phyloP scores from a whole-genome alignment of 2,329 filamentous ascomycete species.

The Claviceps spartinae region DNA sequence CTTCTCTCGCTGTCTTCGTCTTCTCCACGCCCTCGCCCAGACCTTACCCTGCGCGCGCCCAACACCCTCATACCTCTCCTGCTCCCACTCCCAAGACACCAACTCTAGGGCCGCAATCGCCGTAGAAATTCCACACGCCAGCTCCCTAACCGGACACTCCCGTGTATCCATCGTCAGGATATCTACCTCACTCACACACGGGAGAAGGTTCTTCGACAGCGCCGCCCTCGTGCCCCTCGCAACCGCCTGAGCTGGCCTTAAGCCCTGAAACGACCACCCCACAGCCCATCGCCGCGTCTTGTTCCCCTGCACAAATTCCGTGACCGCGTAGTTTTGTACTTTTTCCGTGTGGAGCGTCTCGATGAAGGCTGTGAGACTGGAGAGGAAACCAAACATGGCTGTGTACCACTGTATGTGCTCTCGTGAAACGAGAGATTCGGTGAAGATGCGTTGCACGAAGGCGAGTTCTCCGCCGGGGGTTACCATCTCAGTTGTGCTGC shows the following conservation, averaged over 20 bases:
- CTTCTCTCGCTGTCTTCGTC: conserved; percentile 43
- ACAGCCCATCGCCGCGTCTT: conserved; percentile 78
- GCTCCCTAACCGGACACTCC: conserved; percentile 23
- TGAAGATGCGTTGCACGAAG: conserved; percentile 59
- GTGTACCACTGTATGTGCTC: conserved; percentile 73
- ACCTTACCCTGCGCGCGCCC: conserved; percentile 58
- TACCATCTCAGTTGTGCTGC: conserved; percentile 75
- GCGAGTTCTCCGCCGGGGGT: conserved; percentile 61
- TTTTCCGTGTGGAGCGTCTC: conserved; percentile 40
- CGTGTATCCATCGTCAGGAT: conserved; percentile 31
- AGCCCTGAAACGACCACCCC: conserved; percentile 67
- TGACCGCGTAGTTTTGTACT: conserved; percentile 70
- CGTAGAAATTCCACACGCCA: conserved; percentile 24
- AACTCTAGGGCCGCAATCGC: conserved; percentile 45
- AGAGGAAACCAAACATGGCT: conserved; percentile 74
- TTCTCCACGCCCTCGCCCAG: conserved; percentile 62
- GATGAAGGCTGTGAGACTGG: conserved; percentile 51
- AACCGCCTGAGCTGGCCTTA: conserved; percentile 43
- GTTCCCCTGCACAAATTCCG: conserved; percentile 62
- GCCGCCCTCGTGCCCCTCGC: conserved; percentile 30
- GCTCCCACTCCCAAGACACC: conserved; percentile 49
- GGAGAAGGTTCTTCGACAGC: conserved; percentile 27
- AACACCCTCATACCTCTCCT: conserved; percentile 36
- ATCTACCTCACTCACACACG: conserved; percentile 25
- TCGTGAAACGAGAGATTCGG: conserved; percentile 49